Conservation (phyloP, 345 rosid species). For the Geranium brycei region DNA sequence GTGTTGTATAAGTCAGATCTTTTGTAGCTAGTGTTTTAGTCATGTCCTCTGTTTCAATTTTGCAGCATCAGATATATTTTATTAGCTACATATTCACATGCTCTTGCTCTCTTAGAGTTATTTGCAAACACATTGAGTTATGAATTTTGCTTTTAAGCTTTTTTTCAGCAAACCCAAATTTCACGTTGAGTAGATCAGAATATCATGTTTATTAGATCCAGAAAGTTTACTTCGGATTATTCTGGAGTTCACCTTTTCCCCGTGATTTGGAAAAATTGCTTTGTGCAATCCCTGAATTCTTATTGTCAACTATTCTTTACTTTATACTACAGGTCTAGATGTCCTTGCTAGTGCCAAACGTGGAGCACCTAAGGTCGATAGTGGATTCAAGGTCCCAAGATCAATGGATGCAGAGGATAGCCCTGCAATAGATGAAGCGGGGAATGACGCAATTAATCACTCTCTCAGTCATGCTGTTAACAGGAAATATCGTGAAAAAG, state of each 20-base stretch:
- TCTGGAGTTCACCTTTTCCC: not conserved
- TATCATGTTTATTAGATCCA: not conserved
- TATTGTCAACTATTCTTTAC: not conserved
- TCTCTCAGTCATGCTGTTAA: slow-evolving; percentile 22
- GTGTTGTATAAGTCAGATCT: too few species aligned
- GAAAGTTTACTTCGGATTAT: not conserved
- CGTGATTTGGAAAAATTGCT: not conserved
- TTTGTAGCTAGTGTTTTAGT: not conserved
- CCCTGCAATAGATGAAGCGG: slow-evolving; percentile 17
- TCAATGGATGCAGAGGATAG: slow-evolving; percentile 49
- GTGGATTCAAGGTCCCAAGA: slow-evolving; percentile 52
- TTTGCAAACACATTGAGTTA: not conserved
- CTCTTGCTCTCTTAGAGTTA: not conserved
- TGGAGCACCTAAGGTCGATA: slow-evolving; percentile 20
- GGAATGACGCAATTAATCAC: slow-evolving; percentile 6
- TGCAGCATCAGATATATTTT: not conserved
- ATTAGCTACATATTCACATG: not conserved
- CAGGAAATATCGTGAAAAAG: slow-evolving; percentile 41
- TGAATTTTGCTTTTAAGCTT: not conserved
- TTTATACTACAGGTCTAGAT: slow-evolving; percentile 25
- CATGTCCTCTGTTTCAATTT: not conserved
- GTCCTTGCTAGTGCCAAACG: slow-evolving; percentile 37
- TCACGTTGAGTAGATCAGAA: not conserved
- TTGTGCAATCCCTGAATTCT: not conserved
- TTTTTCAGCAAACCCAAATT: too few species aligned